Conservation (phyloP, 352 stramenopile species). For the Globisporangium okanoganense region DNA sequence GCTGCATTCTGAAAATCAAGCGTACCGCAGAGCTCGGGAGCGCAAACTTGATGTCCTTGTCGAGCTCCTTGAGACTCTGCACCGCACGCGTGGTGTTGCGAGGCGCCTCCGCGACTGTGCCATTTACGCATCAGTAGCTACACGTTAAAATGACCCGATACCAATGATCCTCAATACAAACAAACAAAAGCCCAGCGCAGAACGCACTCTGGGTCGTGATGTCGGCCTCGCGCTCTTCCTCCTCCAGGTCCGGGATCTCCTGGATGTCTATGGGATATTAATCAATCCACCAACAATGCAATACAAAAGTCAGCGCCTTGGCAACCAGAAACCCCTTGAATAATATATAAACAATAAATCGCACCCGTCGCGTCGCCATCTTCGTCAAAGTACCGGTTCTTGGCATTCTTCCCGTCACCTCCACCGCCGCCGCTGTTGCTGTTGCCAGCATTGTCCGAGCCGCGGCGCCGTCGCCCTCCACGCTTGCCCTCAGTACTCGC, state of each 20-base stretch:
- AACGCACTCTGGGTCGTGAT: constrained; percentile 58
- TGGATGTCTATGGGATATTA: constrained; percentile 64
- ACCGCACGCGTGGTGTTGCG: constrained; percentile 60
- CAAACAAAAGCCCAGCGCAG: too few relatives aligned
- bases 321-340: not conserved
- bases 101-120: constrained; percentile 78
- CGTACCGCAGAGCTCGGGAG: constrained; percentile 49
- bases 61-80: constrained; percentile 75
- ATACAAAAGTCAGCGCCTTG: not conserved
- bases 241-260: constrained; percentile 77
- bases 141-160: not conserved
- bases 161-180: too few relatives aligned
- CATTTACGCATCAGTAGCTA: too few relatives aligned
- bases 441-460: constrained; percentile 25
- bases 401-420: constrained; percentile 33
- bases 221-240: constrained; percentile 74
- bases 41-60: constrained; percentile 75
- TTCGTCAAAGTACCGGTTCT: constrained; percentile 77
- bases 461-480: constrained; percentile 50
- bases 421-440: constrained; percentile 6
- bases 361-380: constrained; percentile 57
- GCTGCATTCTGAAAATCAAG: not conserved
- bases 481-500: constrained; percentile 42
- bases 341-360: not conserved
- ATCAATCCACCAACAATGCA: not conserved